Base-by-base conservation (phyloP, 768 basidiomycete species). In the Pleurotus cornucopiae region DNA sequence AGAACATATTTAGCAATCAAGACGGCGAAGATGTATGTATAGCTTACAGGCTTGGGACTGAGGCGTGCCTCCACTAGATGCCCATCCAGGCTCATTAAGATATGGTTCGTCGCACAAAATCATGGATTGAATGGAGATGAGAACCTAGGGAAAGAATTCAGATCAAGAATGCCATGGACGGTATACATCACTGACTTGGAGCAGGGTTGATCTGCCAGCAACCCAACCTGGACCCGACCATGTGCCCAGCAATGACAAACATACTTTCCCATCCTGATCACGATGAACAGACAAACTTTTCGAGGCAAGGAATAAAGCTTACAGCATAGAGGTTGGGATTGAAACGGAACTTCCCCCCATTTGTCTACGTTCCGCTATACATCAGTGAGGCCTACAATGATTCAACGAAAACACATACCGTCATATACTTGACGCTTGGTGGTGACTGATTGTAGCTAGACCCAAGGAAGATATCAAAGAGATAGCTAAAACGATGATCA, bases 71-170 rank as follows among this genome's bases (percentile, higher is more conserved):
- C 78, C 83, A 56, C 82, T 80, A 41, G 71, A 71, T 18, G 90
- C 86, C 90, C 90, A 91, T 21, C 89, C 93, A 16, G 94, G 94
- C 67, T 98, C 94, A 61, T 96, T 96, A 58, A 94, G 69, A 67
- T 94, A 96, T 6, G 95, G 91, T 63, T 94, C 94, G 16, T 96
- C 95, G 59, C 90, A 94, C 21, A 97, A 75, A 61, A 97, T 96
- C 91, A 98, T 93, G 13, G 91, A 93, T 73, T 97, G 95, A 30
- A 98, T 95, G 13, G 94, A 95, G 39, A 97, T 90, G 41, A 98
- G 77, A 38, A 95, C 91, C 81, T 96, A 34, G 9, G 82, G 14
- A 79, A 84, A 18, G 78, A 85, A 62, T 76, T 77, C 23, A 38
- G 52, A 6, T 37, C 46, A 39, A 44, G 21, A 49, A 21, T 21